phyloP scores from a whole-genome alignment of 331 rosid genomes.

The Spiraea crenata region DNA sequence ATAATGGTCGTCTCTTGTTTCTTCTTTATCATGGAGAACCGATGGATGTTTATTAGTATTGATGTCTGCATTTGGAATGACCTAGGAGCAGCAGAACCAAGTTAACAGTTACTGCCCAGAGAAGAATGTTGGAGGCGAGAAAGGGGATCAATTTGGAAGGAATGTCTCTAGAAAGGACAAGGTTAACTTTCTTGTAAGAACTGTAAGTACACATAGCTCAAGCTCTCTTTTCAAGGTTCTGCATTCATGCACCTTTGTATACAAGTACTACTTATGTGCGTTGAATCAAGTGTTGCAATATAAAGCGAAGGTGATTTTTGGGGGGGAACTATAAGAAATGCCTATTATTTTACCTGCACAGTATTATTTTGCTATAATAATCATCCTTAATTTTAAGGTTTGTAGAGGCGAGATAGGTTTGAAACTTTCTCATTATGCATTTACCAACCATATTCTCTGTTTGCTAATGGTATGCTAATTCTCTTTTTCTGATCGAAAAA shows the following conservation, averaged over 20 bases:
- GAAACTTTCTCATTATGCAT: neutral
- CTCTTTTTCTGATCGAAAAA: neutral
- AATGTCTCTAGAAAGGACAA: conserved; percentile 40
- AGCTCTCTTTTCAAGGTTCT: neutral
- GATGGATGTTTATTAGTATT: neutral
- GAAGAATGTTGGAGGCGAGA: conserved; percentile 13
- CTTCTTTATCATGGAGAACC: neutral
- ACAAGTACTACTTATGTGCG: neutral
- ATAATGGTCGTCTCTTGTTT: neutral
- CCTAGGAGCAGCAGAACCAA: conserved; percentile 26
- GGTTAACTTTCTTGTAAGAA: conserved; percentile 34
- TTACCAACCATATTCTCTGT: neutral
- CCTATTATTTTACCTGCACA: neutral
- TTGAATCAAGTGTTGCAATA: neutral
- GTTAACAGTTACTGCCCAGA: conserved; percentile 8
- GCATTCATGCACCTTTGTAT: neutral
- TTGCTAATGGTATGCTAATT: neutral
- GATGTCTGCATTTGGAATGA: neutral
- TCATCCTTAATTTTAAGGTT: neutral
- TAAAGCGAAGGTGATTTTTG: neutral
- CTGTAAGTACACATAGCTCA: conserved; percentile 27
- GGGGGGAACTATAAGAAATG: neutral
- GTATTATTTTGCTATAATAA: neutral
- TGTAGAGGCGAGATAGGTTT: neutral
- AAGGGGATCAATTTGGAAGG: conserved; percentile 32